Evolutionary conservation across 1,284 basidiomycete genomes (phyloP).

Genomic region (Kwoniella shivajii): DNA sequence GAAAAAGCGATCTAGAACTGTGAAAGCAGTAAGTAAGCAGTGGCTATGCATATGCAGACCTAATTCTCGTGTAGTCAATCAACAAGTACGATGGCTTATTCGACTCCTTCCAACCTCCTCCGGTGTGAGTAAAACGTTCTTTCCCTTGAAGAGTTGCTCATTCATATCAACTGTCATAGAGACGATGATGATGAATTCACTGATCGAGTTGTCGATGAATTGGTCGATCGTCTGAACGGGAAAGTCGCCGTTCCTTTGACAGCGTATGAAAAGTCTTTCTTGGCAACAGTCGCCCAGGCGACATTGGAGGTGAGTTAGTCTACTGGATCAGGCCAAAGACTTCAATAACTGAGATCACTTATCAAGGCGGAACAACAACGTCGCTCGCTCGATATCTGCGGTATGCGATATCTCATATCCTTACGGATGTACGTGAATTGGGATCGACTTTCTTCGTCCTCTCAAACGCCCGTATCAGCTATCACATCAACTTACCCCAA

Average conservation of each 20-base stretch:
- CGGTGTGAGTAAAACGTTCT: slow-evolving; percentile 13
- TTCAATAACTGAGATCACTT: neutral
- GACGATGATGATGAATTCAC: slow-evolving; percentile 67
- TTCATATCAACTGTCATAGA: slow-evolving; percentile 8
- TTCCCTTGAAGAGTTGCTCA: neutral
- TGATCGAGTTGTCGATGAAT: slow-evolving; percentile 62
- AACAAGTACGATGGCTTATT: slow-evolving; percentile 49
- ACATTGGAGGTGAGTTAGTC: slow-evolving; percentile 69
- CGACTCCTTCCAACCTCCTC: slow-evolving; percentile 20
- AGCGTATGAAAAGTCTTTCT: slow-evolving; percentile 72
- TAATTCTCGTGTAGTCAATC: slow-evolving; percentile 3
- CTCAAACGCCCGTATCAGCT: slow-evolving; percentile 14
- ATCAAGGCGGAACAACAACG: slow-evolving; percentile 79
- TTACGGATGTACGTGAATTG: slow-evolving; percentile 62
- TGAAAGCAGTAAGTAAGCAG: slow-evolving; percentile 10
- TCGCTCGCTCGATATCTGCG: slow-evolving; percentile 82
- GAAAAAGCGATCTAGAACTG: slow-evolving; percentile 2
- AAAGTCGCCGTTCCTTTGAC: slow-evolving; percentile 70
- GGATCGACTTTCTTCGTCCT: slow-evolving; percentile 25
- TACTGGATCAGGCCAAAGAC: neutral
- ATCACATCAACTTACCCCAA: neutral
- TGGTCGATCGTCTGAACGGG: slow-evolving; percentile 67
- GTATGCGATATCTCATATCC: slow-evolving; percentile 84
- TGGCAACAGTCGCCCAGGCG: slow-evolving; percentile 79
- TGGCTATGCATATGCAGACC: neutral